Conservation (phyloP, 108 stramenopile species). For the Cylindrotheca closterium region DNA sequence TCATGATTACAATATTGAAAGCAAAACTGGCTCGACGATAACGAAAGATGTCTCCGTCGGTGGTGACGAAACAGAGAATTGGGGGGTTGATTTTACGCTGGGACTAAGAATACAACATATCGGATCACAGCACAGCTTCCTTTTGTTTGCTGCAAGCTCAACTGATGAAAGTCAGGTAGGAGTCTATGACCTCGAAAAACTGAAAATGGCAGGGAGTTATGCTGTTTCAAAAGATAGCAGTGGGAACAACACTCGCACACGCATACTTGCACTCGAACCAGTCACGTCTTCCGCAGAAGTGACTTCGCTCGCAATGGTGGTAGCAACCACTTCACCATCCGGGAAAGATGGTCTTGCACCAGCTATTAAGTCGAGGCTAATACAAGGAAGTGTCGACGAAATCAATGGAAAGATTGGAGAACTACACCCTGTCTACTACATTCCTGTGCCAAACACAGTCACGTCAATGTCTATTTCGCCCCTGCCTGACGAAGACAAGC, state of each 20-base stretch:
- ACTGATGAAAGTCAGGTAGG: conserved; percentile 9
- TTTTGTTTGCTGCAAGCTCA: conserved; percentile 4
- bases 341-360: background rate
- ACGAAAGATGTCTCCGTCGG: conserved; percentile 11
- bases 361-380: background rate
- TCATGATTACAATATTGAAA: conserved; percentile 39
- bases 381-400: conserved; percentile 3
- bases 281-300: background rate
- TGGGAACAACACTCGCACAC: conserved; percentile 2
- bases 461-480: conserved; percentile 9
- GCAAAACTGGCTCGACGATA: conserved; percentile 28
- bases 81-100: conserved; percentile 23
- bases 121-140: background rate
- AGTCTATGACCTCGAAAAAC: conserved; percentile 22
- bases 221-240: conserved; percentile 8
- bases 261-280: conserved; percentile 20
- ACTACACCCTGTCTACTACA: conserved; percentile 22
- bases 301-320: conserved; percentile 20
- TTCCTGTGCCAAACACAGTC: conserved; percentile 24
- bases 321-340: conserved; percentile 1
- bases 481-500: conserved; percentile 1
- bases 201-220: conserved; percentile 20
- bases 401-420: background rate
- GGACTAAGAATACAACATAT: conserved; percentile 15
- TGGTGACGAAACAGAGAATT: conserved; percentile 1